Base-by-base conservation (phyloP, 208 protist species). In the Trypanosoma boissoni region DNA sequence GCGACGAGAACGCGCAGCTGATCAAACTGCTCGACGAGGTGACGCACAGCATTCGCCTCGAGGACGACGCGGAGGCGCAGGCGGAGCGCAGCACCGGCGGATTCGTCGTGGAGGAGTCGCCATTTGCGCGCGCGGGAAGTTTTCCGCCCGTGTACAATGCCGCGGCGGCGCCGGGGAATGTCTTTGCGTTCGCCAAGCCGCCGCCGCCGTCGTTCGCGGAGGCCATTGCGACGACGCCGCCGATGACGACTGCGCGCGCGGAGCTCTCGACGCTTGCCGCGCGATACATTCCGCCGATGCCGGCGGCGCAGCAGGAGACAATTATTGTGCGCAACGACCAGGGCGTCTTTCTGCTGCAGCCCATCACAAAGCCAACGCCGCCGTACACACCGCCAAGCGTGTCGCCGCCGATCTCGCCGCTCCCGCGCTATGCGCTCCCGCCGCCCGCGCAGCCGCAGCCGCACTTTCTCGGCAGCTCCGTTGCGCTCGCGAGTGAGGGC, bases 271-370 rank as follows among this genome's bases (percentile, higher is more conserved):
- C 81, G 2, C 49, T 84, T 37, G 53, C 68, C 31, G 79, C 81
- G 7, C 76, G 78, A 56, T 88, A 88, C 62, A 68, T 88, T n/a
- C 78, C 79, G 2, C 72, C 76, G 21, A 68, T 83, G 72, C 76
- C 82, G 4, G 70, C 79, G 2, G 75, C 68, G 2, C 72, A 72
- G 45, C 73, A 74, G 54, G 86, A 94, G 48, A 66, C 75, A 9
- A 81, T 94, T 58, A 58, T 94, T 21, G 67, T 94, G 42, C 83
- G 86, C 64, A 94, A 89, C 61, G 51, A 61, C 29, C 80, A 91
- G 57, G 86, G 86, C n/a, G 76, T 94, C 5, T 94, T 94, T 57
- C 53, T 94, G 18, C 68, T 94, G 59, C 72, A 85, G 34, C 76
- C 83, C 2, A 43, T 78, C 27, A 8, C 37, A 20, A 59, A 60